Percentiles rank a stretch among this genome's conserved stretches.
phyloP scores from a whole-genome alignment of 2,329 filamentous ascomycete genomes.

The Aspergillus fischeri region DNA sequence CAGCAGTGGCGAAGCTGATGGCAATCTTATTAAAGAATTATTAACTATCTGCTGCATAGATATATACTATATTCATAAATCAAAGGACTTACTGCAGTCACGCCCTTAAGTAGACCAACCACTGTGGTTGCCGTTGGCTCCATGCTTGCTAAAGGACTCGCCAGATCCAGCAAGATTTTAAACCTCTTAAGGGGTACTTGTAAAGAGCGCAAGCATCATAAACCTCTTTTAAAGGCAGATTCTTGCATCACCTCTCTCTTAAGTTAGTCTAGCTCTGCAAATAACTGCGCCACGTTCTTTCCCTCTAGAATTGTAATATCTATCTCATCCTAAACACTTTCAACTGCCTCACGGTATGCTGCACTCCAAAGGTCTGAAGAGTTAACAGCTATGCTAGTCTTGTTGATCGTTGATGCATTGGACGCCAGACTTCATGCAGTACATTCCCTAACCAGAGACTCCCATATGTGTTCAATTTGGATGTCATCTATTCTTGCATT shows the following conservation, averaged over 20 bases:
- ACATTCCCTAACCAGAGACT: not conserved
- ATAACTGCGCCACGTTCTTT: slow-evolving; percentile 21
- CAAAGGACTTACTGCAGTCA: slow-evolving; percentile 21
- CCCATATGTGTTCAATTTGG: not conserved
- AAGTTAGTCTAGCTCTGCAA: slow-evolving; percentile 21
- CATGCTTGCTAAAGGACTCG: slow-evolving; percentile 28
- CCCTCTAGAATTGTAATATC: slow-evolving; percentile 22
- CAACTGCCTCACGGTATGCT: slow-evolving; percentile 25
- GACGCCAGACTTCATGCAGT: not conserved
- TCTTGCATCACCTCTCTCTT: slow-evolving; percentile 17
- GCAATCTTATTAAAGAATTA: slow-evolving; percentile 17
- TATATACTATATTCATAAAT: not conserved
- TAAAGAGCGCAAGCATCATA: slow-evolving; percentile 12
- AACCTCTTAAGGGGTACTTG: slow-evolving; percentile 14
- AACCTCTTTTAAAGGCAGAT: slow-evolving; percentile 17
- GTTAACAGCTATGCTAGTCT: slow-evolving; percentile 2
- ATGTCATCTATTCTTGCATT: not conserved
- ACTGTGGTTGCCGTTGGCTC: slow-evolving; percentile 20
- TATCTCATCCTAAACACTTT: slow-evolving; percentile 21
- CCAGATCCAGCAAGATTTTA: slow-evolving; percentile 15
- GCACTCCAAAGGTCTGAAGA: slow-evolving; percentile 24
- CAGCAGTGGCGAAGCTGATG: slow-evolving; percentile 21
- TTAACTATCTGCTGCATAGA: not conserved
- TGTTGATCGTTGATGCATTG: not conserved
- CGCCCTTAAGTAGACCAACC: slow-evolving; percentile 21